phyloP scores from a whole-genome alignment of 2,329 filamentous ascomycete genomes.

The Penicillium sp. region DNA sequence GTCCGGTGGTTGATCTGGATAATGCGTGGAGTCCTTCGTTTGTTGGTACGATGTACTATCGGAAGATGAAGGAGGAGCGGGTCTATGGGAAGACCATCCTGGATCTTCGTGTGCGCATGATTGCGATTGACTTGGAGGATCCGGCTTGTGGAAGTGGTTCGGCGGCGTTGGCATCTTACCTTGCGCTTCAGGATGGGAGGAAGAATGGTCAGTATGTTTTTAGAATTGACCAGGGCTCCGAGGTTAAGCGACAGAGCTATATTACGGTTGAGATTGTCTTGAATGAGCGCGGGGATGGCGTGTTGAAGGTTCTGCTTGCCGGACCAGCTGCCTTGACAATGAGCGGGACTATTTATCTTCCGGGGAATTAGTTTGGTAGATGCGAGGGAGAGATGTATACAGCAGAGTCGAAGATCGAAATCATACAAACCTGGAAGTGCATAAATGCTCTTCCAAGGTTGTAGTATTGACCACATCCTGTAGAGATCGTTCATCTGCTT shows the following conservation, averaged over 20 bases:
- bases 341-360: neutral
- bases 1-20: constrained; percentile 23
- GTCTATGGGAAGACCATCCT: constrained; percentile 14
- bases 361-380: no score
- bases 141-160: constrained; percentile 59
- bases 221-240: constrained; percentile 52
- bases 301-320: neutral
- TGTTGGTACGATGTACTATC: constrained; percentile 28
- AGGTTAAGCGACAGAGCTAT: constrained; percentile 50
- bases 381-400: no score
- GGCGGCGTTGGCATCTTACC: constrained; percentile 48
- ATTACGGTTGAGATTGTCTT: constrained; percentile 13
- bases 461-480: no score
- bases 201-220: constrained; percentile 41
- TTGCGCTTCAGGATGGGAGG: constrained; percentile 40
- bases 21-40: constrained; percentile 26
- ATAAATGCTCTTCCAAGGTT: no score
- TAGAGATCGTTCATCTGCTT: no score
- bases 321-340: neutral
- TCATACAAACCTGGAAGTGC: neutral
- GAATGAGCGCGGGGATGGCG: neutral
- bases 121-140: constrained; percentile 47
- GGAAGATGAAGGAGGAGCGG: constrained; percentile 1
- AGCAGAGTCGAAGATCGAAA: no score
- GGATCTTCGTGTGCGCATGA: constrained; percentile 27